These are phyloP conservation scores for Nothophytophthora sp. DNA, from an alignment of 352 stramenopile species.

Conservation along the genomic window DNA sequence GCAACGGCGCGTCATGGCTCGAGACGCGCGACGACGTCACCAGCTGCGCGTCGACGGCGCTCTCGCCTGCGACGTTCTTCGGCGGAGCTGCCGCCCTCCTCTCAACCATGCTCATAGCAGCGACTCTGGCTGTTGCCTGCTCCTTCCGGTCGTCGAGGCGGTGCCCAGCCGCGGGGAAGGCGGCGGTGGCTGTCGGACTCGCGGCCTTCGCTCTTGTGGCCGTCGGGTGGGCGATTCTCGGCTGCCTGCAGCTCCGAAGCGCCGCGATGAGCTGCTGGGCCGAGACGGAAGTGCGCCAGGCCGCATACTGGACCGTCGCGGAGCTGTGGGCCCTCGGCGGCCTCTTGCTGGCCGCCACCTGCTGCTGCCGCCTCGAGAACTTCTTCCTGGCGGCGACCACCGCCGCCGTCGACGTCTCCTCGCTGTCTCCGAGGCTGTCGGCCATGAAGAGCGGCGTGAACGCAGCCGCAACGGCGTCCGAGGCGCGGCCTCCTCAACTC, in stretches of 20 bases:
- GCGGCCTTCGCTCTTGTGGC: slow-evolving; percentile 14
- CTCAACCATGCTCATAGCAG: slow-evolving; percentile 18
- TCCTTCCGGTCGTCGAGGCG: slow-evolving; percentile 1
- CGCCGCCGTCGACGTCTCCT: slow-evolving; percentile 30
- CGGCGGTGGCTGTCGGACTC: slow-evolving; percentile 16
- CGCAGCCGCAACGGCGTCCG: not conserved
- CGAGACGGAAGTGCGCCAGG: slow-evolving; percentile 6
- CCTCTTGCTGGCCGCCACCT: slow-evolving; percentile 39
- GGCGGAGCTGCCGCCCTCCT: slow-evolving; percentile 23
- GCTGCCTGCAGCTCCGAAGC: slow-evolving; percentile 14
- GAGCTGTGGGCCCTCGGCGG: slow-evolving; percentile 36
- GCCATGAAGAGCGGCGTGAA: not conserved
- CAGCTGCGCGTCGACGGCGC: slow-evolving; percentile 6
- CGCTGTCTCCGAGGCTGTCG: slow-evolving; percentile 37
- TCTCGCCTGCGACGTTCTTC: slow-evolving; percentile 24
- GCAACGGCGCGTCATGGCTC: slow-evolving; percentile 31
- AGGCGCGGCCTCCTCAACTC: not conserved
- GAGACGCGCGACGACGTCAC: slow-evolving; percentile 1
- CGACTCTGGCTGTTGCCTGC: slow-evolving; percentile 6
- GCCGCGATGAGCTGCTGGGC: slow-evolving; percentile 5
- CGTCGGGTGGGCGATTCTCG: slow-evolving; percentile 26
- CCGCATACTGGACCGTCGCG: slow-evolving; percentile 19
- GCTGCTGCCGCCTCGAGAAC: slow-evolving; percentile 59
- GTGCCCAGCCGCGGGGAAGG: not conserved
- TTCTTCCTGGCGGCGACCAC: slow-evolving; percentile 39